Conservation (phyloP, 441 rosid genomes). For the Croton setiger region DNA sequence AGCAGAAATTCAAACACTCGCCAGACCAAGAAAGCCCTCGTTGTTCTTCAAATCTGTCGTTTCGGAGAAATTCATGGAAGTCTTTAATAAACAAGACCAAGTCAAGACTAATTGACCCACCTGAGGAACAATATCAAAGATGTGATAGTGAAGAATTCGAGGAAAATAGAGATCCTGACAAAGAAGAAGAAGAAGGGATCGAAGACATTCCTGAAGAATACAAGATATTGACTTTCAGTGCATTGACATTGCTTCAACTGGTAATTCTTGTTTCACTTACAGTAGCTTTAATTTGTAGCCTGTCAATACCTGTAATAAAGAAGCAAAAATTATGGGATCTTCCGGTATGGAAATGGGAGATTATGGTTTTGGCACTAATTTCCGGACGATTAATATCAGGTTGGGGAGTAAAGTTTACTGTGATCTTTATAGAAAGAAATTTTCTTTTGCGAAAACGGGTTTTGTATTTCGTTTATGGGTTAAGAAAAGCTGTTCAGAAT, state of each 20-base stretch:
- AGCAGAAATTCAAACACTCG: slow-evolving; percentile 20
- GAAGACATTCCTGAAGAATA: slow-evolving; percentile 34
- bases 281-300: slow-evolving; percentile 36
- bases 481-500: slow-evolving; percentile 60
- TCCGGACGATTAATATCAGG: slow-evolving; percentile 53
- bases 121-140: slow-evolving; percentile 26
- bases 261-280: slow-evolving; percentile 26
- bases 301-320: slow-evolving; percentile 33
- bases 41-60: slow-evolving; percentile 1
- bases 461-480: slow-evolving; percentile 67
- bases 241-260: slow-evolving; percentile 29
- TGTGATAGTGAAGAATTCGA: neutral
- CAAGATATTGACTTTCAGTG: slow-evolving; percentile 20
- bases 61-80: slow-evolving; percentile 33
- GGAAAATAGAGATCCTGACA: slow-evolving; percentile 5
- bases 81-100: slow-evolving; percentile 29
- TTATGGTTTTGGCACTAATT: slow-evolving; percentile 46
- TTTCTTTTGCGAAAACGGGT: slow-evolving; percentile 51
- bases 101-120: slow-evolving; percentile 39
- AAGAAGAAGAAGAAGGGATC: slow-evolving; percentile 27
- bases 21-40: slow-evolving; percentile 9
- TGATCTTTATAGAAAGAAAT: slow-evolving; percentile 46
- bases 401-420: slow-evolving; percentile 49
- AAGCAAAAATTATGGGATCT: slow-evolving; percentile 41
- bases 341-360: slow-evolving; percentile 64